Base-by-base conservation (phyloP, 1,139 yeast genomes). In the Suhomyces bolitotheri region DNA sequence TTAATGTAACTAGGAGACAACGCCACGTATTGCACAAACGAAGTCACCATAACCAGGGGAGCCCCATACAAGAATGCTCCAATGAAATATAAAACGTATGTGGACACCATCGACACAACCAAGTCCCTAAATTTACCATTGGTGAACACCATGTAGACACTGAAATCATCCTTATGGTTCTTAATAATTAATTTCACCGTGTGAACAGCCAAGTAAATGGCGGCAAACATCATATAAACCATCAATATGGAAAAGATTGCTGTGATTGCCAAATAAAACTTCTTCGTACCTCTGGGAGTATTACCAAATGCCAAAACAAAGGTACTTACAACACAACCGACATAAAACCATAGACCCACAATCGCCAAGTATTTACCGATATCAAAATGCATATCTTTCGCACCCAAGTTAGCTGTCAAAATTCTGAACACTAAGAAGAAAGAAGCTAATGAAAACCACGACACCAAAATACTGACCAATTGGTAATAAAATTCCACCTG, bases 21-120 rank as follows among this genome's bases (percentile, higher is more conserved):
- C 40, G 85, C 62, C 37, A 85, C 62, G 53, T 85, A 85, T 58
- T 85, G 95, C 14, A 72, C 49, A 54, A 84, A 81, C 34, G 86
- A 77, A 1, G 92, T 83, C 41, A 82, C 56, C 84, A 85, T 79
- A 55, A 85, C 88, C 67, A 83, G 79, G 8, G 94, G 92, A 49
- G 85, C 89, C 28, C 87, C 75, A 53, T 80, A 84, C 50, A 85
- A 49, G 42, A 83, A 56, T 7, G 97, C 86, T 5, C 92, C 87
- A 19, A 86, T 54, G 40, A 88, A 71, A 58, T 92, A 92, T 25
- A 92, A 71, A 3, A 81, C 76, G 58, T 89, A 90, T 0, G 98
- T 92, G 2, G 96, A 84, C 11, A 78, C 74, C 52, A 89, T 73
- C 7, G 97, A 88, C n/a, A 92, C 80, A 23, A 90, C 76, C 60